These are phyloP conservation scores for Plasmodium gonderi DNA, from an alignment of 169 alveolate species.

Conservation along the genomic window DNA sequence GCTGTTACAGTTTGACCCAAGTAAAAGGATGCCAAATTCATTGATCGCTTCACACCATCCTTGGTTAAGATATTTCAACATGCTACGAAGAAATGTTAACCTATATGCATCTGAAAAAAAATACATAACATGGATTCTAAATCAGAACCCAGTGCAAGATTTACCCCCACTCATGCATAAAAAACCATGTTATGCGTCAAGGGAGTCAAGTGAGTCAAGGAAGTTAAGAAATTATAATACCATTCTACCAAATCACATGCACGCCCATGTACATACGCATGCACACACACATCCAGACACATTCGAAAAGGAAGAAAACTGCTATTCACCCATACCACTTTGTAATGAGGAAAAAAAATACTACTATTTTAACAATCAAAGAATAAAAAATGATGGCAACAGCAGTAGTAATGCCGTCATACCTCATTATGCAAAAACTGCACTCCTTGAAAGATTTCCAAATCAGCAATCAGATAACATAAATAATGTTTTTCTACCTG, in stretches of 20 bases:
- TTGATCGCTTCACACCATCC: slow-evolving; percentile 91
- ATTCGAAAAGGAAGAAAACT: background rate
- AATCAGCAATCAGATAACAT: background rate
- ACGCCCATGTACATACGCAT: background rate
- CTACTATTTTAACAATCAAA: background rate
- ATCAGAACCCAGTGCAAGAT: background rate
- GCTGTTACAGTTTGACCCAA: slow-evolving; percentile 87
- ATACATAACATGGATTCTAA: background rate
- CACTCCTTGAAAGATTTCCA: background rate
- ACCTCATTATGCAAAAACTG: background rate
- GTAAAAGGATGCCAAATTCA: slow-evolving; percentile 86
- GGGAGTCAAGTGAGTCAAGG: no score
- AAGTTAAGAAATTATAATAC: background rate
- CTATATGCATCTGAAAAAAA: background rate
- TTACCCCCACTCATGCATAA: background rate
- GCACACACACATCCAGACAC: no score
- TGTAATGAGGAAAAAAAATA: background rate
- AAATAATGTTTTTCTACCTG: background rate
- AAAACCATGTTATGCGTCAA: background rate
- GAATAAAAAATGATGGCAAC: background rate
- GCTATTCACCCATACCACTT: background rate
- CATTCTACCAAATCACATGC: background rate
- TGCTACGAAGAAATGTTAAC: background rate
- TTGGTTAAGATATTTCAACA: slow-evolving; percentile 84
- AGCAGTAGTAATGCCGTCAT: background rate